Base-by-base conservation (phyloP, 495 filamentous ascomycete genomes). In the Parmelia sp. region DNA sequence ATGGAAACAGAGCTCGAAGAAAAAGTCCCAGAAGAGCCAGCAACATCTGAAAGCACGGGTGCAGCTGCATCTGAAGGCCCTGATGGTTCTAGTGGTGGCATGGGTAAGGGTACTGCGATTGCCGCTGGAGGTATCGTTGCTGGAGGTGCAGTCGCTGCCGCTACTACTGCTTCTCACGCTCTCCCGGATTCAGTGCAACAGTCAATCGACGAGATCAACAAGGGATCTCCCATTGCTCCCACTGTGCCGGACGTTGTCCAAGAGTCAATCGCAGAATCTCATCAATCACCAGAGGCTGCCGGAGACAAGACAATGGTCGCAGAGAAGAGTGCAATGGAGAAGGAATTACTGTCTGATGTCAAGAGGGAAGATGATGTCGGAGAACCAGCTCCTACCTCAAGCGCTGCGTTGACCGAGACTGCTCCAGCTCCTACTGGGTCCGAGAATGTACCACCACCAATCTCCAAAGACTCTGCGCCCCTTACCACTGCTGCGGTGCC, bases 251-350 rank as follows among this genome's bases (percentile, higher is more conserved):
- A 80, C 10, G 78, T 86, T 61, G 90, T 93, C 42, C 88, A 88
- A 77, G 82, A 90, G 57, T 92, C 89, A 4, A 78, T 91, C 36
- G 71, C 79, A 47, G 81, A 86, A 67, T 83, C 90, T 21, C 80
- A 86, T 56, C 68, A 77, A 62, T 77, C 77, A 55, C 87, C 90
- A 36, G 90, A 95, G 74, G 90, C 90, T 23, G 84, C 88, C 29
- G 84, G 82, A 33, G 85, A 85, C 73, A 75, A 82, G 21, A 80
- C 81, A 49, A 84, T 84, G 6, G 88, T 94, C 12, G 82, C 83
- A 62, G 89, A 92, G 72, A 96, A 96, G 84, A 85, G 83, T 72
- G 85, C 82, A 23, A 78, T 90, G 39, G 91, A 93, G 75, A 69
- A 83, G 27, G 86, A 92, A 74, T 76, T 91, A 3, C 76, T 85